phyloP scores from a whole-genome alignment of 1,284 basidiomycete genomes.

The Ustilago hordei region DNA sequence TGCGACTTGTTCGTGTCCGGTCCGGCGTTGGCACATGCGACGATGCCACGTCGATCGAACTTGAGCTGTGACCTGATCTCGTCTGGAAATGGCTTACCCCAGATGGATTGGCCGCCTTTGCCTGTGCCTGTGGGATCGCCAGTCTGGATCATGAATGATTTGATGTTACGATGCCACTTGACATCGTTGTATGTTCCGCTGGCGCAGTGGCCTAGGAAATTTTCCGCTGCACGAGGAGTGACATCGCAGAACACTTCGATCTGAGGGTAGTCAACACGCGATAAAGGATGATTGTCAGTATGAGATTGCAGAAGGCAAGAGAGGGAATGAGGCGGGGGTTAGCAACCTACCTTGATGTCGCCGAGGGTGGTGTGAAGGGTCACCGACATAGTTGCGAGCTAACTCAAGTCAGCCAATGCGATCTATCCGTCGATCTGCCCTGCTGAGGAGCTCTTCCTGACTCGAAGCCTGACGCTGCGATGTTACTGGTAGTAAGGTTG shows the following conservation, averaged over 20 bases:
- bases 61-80: conserved; percentile 76
- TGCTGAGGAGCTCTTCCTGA: no score
- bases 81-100: conserved; percentile 95
- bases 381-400: conserved; percentile 77
- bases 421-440: neutral
- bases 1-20: conserved; percentile 66
- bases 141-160: conserved; percentile 90
- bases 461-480: neutral
- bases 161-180: conserved; percentile 79
- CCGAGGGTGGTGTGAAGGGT: conserved; percentile 93
- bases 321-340: no score
- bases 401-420: neutral
- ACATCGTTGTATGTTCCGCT: conserved; percentile 87
- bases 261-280: conserved; percentile 71
- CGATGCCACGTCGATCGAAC: conserved; percentile 63
- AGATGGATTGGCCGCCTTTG: conserved; percentile 88
- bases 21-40: conserved; percentile 68
- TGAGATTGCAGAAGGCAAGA: neutral
- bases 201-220: conserved; percentile 93
- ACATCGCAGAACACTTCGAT: conserved; percentile 97
- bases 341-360: conserved; percentile 83
- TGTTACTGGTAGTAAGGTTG: neutral
- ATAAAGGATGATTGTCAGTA: neutral
- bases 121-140: conserved; percentile 97
- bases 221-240: conserved; percentile 94